Evolutionary conservation across 495 filamentous ascomycete genomes (phyloP), one percentile per base, ranked within the genome.

Genomic region (Talaromyces adpressus): DNA sequence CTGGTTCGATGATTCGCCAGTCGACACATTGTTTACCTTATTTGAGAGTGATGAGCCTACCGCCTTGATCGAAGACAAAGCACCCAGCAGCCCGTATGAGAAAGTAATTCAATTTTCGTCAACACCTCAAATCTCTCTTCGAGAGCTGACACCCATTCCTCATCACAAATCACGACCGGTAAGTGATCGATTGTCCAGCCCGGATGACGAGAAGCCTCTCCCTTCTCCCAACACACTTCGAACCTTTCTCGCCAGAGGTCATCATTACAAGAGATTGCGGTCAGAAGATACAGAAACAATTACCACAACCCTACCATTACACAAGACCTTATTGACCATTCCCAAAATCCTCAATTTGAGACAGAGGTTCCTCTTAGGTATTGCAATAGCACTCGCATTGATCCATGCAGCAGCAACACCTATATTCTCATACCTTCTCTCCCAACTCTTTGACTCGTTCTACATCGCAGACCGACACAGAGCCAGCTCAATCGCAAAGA

Each of bases 351-450:
- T 97, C 8, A 75, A 77, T 5, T 62, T 61, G 45, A 73, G 61
- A 2, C 77, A 86, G 27, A 84, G 82, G 5, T 3, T 83, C 0
- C 71, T 85, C 47, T 75, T 96, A 0, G 29, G 89, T 3, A 56
- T 84, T 2, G 92, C 89, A 0, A 77, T 91, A 20, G 22, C 32
- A n/a, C 60, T 62, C 12, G 60, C 60, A 22, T 9, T 23, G 12
- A 66, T 87, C 1, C 87, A 91, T 61, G 88, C 89, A 8, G 83
- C 80, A 32, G 80, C 85, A 49, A 93, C 87, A 0, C 93, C 94
- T 0, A 71, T 85, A 0, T 97, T 96, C 71, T 89, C 90, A 0
- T 91, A 82, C 64, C 77, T 90, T 34, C 88, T 98, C 41, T 83
- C 92, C 2, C 82, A 88, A 61, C 82, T 98, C 0, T 79, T 96